phyloP scores from a whole-genome alignment of 2,329 filamentous ascomycete species.

The Triangularia verruculosa region DNA sequence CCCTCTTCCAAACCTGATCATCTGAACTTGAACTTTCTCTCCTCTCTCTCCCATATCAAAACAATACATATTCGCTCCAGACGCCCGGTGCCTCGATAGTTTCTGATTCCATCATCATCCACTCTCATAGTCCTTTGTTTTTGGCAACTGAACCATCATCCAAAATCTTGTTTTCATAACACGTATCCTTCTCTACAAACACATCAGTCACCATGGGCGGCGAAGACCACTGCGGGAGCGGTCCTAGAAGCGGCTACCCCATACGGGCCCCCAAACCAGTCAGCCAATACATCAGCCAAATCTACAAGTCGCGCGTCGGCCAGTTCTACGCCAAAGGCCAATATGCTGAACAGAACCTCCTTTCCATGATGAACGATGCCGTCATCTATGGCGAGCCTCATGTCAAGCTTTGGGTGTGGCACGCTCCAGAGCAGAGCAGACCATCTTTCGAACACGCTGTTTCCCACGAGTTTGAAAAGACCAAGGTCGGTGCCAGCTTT shows the following conservation, averaged over 20 bases:
- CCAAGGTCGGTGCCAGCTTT: conserved; percentile 73
- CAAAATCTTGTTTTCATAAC: not conserved
- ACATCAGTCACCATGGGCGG: conserved; percentile 47
- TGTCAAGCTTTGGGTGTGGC: conserved; percentile 83
- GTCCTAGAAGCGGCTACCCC: conserved; percentile 51
- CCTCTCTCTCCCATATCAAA: not conserved
- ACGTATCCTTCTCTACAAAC: not conserved
- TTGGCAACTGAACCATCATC: not conserved
- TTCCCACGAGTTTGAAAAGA: conserved; percentile 70
- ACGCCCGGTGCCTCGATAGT: not conserved
- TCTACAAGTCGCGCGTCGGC: conserved; percentile 79
- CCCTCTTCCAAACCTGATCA: not conserved
- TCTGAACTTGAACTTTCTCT: not conserved
- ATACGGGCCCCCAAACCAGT: conserved; percentile 51
- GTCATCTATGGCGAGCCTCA: conserved; percentile 65
- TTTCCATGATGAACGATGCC: conserved; percentile 72
- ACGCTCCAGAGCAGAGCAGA: conserved; percentile 72
- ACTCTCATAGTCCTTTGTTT: not conserved
- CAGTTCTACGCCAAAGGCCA: conserved; percentile 79
- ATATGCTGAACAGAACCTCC: conserved; percentile 71
- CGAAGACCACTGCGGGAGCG: conserved; percentile 40
- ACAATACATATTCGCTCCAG: not conserved
- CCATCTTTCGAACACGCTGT: conserved; percentile 83
- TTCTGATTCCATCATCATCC: not conserved
- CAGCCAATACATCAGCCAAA: conserved; percentile 77